Percentiles rank a stretch among this genome's conserved stretches.
Conservation (phyloP, 352 stramenopile species). For the Phytophthora citricola region DNA sequence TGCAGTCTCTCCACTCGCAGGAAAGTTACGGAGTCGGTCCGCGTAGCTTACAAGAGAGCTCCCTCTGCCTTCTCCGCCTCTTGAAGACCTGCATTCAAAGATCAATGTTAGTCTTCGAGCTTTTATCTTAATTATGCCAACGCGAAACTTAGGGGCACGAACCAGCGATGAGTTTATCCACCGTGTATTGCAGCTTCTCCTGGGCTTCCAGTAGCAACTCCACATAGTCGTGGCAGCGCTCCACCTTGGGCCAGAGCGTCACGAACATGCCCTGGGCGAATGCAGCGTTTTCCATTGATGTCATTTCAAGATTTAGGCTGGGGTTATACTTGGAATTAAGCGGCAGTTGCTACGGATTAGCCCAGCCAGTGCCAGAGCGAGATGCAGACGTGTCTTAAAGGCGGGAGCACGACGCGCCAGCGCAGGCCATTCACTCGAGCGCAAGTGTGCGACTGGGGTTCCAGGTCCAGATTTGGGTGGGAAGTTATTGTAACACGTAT, state of each 20-base stretch:
- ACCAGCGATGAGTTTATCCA: slow-evolving; percentile 71
- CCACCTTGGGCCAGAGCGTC: slow-evolving; percentile 84
- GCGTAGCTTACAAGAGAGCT: slow-evolving; percentile 75
- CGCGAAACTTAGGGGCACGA: neutral
- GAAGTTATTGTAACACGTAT: neutral
- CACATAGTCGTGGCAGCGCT: slow-evolving; percentile 83
- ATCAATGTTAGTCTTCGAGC: neutral
- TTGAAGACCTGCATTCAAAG: slow-evolving; percentile 47
- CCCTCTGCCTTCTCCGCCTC: slow-evolving; percentile 65
- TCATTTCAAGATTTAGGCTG: slow-evolving; percentile 18
- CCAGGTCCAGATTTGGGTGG: neutral
- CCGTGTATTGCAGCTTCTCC: slow-evolving; percentile 72
- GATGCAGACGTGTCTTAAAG: slow-evolving; percentile 7
- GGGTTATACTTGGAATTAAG: slow-evolving; percentile 7
- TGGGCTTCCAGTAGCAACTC: slow-evolving; percentile 71
- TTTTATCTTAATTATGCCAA: neutral
- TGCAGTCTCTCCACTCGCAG: slow-evolving; percentile 68
- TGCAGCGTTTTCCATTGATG: slow-evolving; percentile 27
- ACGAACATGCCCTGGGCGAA: slow-evolving; percentile 85
- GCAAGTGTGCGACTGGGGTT: slow-evolving; percentile 8
- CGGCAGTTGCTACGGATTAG: neutral
- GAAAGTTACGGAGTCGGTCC: slow-evolving; percentile 76
- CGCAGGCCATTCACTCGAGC: slow-evolving; percentile 29
- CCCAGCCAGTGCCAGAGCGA: neutral
- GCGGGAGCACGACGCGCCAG: slow-evolving; percentile 13